These are phyloP conservation scores for Talaromyces adpressus DNA, from an alignment of 495 filamentous ascomycete genomes.

Conservation along the genomic window DNA sequence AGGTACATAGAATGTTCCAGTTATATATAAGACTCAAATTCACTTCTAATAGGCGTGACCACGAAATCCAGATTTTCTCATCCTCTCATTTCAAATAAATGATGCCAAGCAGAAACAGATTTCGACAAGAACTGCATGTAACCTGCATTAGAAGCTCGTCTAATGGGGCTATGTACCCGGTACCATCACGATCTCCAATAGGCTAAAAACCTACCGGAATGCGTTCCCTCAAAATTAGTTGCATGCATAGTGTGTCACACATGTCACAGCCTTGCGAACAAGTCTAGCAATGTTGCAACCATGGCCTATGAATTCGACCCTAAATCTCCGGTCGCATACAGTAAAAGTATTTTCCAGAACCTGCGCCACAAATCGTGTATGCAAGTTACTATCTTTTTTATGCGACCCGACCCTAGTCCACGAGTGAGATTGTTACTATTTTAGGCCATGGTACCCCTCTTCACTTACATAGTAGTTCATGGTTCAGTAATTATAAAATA, in stretches of 20 bases:
- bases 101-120: neutral
- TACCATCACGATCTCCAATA: neutral
- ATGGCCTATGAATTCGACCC: neutral
- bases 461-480: neutral
- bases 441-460: neutral
- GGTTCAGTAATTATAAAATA: neutral
- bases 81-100: neutral
- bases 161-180: neutral
- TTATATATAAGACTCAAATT: neutral
- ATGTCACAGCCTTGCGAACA: constrained; percentile 4
- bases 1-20: neutral
- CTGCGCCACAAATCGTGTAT: constrained; percentile 3
- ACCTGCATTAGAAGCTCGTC: neutral
- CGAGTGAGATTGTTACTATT: neutral
- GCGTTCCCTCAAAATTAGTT: neutral
- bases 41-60: neutral
- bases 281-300: neutral
- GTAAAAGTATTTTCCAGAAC: neutral
- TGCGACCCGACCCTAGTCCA: neutral
- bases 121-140: neutral
- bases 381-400: neutral
- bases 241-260: constrained; percentile 1
- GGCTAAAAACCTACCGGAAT: neutral
- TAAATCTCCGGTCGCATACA: neutral
- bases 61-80: neutral